phyloP scores from a whole-genome alignment of 208 protist genomes.

The Acanthamoeba lenticulata region DNA sequence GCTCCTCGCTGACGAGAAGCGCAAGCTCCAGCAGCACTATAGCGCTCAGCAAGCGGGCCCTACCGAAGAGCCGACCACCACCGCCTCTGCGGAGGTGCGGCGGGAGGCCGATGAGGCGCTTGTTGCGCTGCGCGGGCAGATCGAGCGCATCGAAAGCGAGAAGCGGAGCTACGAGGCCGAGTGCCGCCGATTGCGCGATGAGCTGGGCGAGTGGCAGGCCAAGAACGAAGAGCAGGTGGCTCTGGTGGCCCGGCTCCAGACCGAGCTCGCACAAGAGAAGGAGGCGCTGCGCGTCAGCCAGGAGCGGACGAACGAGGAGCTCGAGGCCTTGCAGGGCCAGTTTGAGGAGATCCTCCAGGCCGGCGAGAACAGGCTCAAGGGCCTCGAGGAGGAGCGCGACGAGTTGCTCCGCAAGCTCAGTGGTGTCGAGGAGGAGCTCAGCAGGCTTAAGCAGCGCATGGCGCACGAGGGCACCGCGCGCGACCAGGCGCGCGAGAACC shows the following conservation, averaged over 20 bases:
- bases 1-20: not conserved
- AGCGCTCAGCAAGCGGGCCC: too few species aligned
- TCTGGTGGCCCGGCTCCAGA: not conserved
- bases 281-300: not conserved
- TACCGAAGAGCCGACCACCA: not conserved
- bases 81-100: not conserved
- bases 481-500: not conserved
- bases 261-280: not conserved
- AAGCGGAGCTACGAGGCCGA: not conserved
- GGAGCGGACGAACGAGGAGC: constrained; percentile 4
- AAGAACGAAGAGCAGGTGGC: not conserved
- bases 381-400: not conserved
- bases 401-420: not conserved
- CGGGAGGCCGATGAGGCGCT: not conserved
- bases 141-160: not conserved
- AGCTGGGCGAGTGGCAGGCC: not conserved
- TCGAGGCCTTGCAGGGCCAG: constrained; percentile 22
- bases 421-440: not conserved
- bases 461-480: not conserved
- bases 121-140: not conserved
- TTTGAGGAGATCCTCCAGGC: constrained; percentile 29
- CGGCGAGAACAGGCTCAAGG: not conserved
- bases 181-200: not conserved
- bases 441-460: not conserved
- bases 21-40: not conserved